Percentiles rank a stretch among this genome's conserved stretches.
phyloP scores from a whole-genome alignment of 1,284 basidiomycete species.

The Ceraceosorus bombacis region DNA sequence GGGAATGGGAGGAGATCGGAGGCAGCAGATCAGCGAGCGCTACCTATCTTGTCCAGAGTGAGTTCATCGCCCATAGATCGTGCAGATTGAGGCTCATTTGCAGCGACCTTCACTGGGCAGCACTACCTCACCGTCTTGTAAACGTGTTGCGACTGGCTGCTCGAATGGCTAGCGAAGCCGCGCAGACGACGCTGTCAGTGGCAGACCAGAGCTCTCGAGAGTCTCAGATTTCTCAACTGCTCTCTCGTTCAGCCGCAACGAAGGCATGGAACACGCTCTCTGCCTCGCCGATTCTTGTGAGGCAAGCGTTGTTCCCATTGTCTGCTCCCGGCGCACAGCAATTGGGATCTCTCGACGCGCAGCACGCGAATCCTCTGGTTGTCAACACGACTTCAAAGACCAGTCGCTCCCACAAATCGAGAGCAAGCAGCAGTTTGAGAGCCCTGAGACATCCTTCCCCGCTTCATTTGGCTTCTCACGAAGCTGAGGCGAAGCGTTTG shows the following conservation, averaged over 20 bases:
- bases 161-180: slow-evolving; percentile 19
- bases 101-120: not conserved
- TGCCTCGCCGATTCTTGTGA: not conserved
- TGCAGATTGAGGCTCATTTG: not conserved
- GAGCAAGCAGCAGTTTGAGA: not conserved
- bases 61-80: not conserved
- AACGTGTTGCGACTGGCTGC: slow-evolving; percentile 14
- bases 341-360: not conserved
- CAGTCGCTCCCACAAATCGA: not conserved
- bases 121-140: not conserved
- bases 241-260: too few species aligned
- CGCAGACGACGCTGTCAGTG: not conserved
- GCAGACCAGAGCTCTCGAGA: not conserved
- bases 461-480: slow-evolving; percentile 23
- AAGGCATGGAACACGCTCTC: not conserved
- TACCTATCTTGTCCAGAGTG: slow-evolving; percentile 27
- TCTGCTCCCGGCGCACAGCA: not conserved
- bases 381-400: too few species aligned
- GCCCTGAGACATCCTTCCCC: slow-evolving; percentile 3
- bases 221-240: too few species aligned
- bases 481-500: slow-evolving; percentile 29
- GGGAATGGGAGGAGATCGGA: slow-evolving; percentile 38
- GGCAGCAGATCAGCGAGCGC: slow-evolving; percentile 20
- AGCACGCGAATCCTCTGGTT: not conserved
- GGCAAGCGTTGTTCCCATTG: not conserved